Conservation (phyloP, 768 basidiomycete genomes). For the Boletus sp. region DNA sequence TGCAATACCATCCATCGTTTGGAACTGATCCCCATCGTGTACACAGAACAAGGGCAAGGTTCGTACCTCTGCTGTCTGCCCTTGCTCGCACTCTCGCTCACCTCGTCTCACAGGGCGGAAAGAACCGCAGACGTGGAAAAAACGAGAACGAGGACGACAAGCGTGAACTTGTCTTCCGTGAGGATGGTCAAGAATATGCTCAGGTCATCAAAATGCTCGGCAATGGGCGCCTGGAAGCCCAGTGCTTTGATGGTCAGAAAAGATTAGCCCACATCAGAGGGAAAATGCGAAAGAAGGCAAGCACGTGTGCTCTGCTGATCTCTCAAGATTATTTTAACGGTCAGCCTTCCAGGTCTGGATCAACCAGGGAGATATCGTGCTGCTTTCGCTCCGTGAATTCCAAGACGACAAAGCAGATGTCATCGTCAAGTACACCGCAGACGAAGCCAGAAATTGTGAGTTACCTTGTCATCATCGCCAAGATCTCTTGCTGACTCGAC, state of each 20-base stretch:
- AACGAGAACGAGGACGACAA: conserved; percentile 99
- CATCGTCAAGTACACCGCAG: conserved; percentile 97
- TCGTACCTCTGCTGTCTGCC: neutral
- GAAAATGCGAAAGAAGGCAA: conserved; percentile 98
- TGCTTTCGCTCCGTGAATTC: conserved; percentile 95
- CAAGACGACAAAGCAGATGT: conserved; percentile 99
- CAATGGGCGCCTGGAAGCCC: conserved; percentile 93
- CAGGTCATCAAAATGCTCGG: conserved; percentile 99
- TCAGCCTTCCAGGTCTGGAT: conserved; percentile 82
- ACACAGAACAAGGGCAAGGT: conserved; percentile 31
- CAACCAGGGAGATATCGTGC: conserved; percentile 95
- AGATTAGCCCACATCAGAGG: conserved; percentile 96
- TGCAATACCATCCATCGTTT: neutral
- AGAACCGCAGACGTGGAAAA: conserved; percentile 99
- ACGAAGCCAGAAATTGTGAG: conserved; percentile 83
- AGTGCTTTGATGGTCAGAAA: conserved; percentile 98
- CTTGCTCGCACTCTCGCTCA: neutral
- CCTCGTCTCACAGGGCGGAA: conserved; percentile 72
- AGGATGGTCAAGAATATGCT: conserved; percentile 98
- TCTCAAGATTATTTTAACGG: conserved; percentile 4
- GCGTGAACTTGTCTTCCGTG: conserved; percentile 96
- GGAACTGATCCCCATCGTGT: neutral
- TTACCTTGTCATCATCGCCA: conserved; percentile 11
- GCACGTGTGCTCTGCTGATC: conserved; percentile 17
- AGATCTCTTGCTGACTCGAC: conserved; percentile 9